Evolutionary conservation across 2,329 filamentous ascomycete species (phyloP).

Genomic region (Epichloe glyceriae): DNA sequence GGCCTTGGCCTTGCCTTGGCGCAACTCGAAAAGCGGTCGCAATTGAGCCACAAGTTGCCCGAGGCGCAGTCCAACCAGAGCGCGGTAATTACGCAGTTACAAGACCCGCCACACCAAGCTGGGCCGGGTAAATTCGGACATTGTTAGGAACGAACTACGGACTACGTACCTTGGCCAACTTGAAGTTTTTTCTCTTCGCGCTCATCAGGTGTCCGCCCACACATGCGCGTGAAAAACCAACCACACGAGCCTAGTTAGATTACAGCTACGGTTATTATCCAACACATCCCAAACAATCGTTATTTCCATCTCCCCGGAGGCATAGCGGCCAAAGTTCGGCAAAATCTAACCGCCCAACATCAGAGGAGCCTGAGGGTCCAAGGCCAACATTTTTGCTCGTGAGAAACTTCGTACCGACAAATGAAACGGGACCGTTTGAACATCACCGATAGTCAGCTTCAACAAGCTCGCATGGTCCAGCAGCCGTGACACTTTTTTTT

Average conservation of each 20-base stretch:
- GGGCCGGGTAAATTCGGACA: constrained; percentile 24
- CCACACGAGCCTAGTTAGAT: no score
- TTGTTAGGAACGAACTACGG: background rate
- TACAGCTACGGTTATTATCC: no score
- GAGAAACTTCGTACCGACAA: background rate
- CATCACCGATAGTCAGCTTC: background rate
- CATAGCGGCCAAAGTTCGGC: constrained; percentile 10
- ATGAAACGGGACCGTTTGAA: background rate
- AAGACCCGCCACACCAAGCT: constrained; percentile 8
- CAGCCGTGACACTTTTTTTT: background rate
- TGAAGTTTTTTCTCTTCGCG: no score
- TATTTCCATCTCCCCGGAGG: background rate
- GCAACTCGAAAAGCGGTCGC: constrained; percentile 1
- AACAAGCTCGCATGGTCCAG: background rate
- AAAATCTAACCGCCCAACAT: background rate
- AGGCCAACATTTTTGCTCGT: background rate
- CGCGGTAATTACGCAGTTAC: constrained; percentile 19
- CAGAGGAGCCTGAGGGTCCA: constrained; percentile 3
- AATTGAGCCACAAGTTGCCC: constrained; percentile 20
- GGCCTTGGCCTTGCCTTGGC: constrained; percentile 1
- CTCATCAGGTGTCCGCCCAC: no score
- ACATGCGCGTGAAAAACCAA: no score
- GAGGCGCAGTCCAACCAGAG: constrained; percentile 25
- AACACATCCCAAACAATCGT: no score
- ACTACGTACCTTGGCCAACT: background rate